Evolutionary conservation across 2,329 filamentous ascomycete genomes (phyloP), one percentile per base, ranked within the genome.

Genomic region (Beauveria australis): DNA sequence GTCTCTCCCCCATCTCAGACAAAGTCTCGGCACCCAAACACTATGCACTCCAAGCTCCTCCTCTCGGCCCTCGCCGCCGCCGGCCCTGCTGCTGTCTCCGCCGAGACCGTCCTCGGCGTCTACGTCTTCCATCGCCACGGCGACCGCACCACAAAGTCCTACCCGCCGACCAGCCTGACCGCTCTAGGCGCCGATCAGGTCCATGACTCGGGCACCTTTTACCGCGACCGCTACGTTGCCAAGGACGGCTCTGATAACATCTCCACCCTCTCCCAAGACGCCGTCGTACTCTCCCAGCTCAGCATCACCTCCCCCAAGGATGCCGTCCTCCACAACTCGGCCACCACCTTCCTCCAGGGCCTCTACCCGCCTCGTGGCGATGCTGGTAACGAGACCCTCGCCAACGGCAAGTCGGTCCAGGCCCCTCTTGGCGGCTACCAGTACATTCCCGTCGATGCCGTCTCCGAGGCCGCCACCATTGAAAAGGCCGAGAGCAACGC

Each of bases 51-150:
- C 66, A 77, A 76, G 63, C 67, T 74, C 26, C 63, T 78, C 61
- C 66, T 79, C 61, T 65, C 78, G 63, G 72, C 77, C 47, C 67
- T 77, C 53, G 70, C 75, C 58, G 66, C 77, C 53, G 63, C 75
- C 62, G 52, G 69, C 72, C n/a, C 67, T 75, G 43, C 66, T 62
- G 51, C 66, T 63, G 53, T 48, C 59, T 52, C 41, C 9, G 62
- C 58, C 22, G 89, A 95, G 76, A 89, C 86, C 0, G 79, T 94
- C 30, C 80, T 96, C 18, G 92, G 91, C 57, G 86, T 88, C 51
- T 94, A 92, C 74, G 86, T 96, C 74, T 96, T 95, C 79, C 86
- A 91, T 67, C 89, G 92, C 51, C 92, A 97, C 76, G 92, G 92
- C 61, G 92, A 97, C 74, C 86, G 92, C 60, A 93, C 91, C 0